These are phyloP conservation scores for Udeniomyces megalosporus DNA, from an alignment of 768 basidiomycete species.

Conservation along the genomic window DNA sequence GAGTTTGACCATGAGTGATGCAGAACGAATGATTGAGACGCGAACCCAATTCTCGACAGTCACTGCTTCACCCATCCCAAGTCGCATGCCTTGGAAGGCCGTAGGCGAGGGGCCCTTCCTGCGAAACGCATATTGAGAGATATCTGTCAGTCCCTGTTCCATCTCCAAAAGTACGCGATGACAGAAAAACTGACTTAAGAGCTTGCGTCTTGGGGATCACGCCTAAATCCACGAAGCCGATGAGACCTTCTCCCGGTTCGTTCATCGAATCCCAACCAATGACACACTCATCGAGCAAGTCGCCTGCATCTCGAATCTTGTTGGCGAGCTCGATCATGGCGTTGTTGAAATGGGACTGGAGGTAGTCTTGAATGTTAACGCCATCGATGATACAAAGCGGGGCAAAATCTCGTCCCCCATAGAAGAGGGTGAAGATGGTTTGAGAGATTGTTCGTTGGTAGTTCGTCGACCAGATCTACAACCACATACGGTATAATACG, in stretches of 20 bases:
- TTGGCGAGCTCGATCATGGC: constrained; percentile 64
- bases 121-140: neutral
- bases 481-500: neutral
- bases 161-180: no score
- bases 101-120: constrained; percentile 81
- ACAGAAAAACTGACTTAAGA: constrained; percentile 29
- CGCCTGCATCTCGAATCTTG: constrained; percentile 53
- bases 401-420: constrained; percentile 72
- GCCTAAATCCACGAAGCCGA: constrained; percentile 52
- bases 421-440: constrained; percentile 89
- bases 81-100: constrained; percentile 60
- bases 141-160: no score
- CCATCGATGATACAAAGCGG: constrained; percentile 82
- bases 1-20: no score
- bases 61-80: constrained; percentile 76
- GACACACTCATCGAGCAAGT: constrained; percentile 65
- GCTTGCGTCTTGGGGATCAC: constrained; percentile 47
- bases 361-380: constrained; percentile 78
- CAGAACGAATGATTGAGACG: no score
- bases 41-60: constrained; percentile 59
- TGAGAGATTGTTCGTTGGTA: constrained; percentile 75
- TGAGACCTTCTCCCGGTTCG: constrained; percentile 77
- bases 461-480: constrained; percentile 73
- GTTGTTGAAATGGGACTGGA: constrained; percentile 57
- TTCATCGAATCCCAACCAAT: constrained; percentile 96